Evolutionary conservation across 352 stramenopile genomes (phyloP).

Genomic region (Pythium coloratum): DNA sequence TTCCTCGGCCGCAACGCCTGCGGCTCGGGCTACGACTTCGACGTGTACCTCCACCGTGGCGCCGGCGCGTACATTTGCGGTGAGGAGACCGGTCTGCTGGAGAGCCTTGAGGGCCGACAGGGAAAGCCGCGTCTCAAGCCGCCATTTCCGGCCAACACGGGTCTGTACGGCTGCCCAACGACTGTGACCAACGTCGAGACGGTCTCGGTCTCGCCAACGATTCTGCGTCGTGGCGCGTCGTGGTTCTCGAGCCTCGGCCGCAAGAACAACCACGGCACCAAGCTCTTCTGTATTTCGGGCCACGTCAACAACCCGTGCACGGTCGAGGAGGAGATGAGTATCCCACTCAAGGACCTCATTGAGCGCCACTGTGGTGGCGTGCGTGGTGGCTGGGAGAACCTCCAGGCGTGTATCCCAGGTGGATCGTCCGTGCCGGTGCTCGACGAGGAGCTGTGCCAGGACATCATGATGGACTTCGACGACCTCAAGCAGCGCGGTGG

Average conservation of each 20-base stretch:
- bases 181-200: conserved; percentile 99
- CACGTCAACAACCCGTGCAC: conserved; percentile 99
- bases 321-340: conserved; percentile 99
- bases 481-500: conserved; percentile 94
- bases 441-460: conserved; percentile 92
- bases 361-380: conserved; percentile 99
- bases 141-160: conserved; percentile 99
- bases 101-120: conserved; percentile 97
- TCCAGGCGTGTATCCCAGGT: conserved; percentile 98
- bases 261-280: conserved; percentile 98
- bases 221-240: conserved; percentile 94
- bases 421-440: conserved; percentile 96
- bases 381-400: conserved; percentile 97
- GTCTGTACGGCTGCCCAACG: conserved; percentile 98
- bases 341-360: conserved; percentile 97
- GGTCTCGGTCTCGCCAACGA: conserved; percentile 97
- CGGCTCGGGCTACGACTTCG: conserved; percentile 99
- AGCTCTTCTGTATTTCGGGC: conserved; percentile 99
- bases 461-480: conserved; percentile 99
- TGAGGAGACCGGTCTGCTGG: conserved; percentile 98
- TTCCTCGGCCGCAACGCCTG: conserved; percentile 97
- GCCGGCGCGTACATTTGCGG: conserved; percentile 99
- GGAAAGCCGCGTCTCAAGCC: conserved; percentile 98
- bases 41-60: conserved; percentile 98
- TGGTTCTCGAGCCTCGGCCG: conserved; percentile 98